Percentiles rank a stretch among this genome's conserved stretches.
These are phyloP conservation scores for Aeminium ludgeri DNA, from an alignment of 495 filamentous ascomycete genomes.

Conservation along the genomic window DNA sequence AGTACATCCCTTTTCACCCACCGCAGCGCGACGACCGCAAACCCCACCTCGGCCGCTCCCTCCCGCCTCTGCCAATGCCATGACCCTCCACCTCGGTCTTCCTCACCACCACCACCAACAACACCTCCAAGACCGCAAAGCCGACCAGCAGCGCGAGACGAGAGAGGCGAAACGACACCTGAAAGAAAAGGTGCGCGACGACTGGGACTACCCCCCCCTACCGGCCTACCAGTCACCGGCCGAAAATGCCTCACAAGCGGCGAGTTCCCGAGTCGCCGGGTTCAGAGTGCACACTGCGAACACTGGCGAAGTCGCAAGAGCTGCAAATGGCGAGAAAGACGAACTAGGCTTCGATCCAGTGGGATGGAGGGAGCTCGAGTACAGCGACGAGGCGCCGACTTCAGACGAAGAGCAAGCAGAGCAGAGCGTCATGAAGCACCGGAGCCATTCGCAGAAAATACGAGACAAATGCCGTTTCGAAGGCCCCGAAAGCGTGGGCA, in stretches of 20 bases:
- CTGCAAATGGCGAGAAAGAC: neutral
- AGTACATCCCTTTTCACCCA: too few relatives aligned
- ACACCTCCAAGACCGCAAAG: neutral
- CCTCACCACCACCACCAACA: too few relatives aligned
- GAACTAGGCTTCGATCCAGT: slow-evolving; percentile 19
- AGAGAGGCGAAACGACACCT: slow-evolving; percentile 26
- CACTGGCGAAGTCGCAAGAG: neutral
- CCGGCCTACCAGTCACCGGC: slow-evolving; percentile 18
- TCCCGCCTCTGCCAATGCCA: neutral
- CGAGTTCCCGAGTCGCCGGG: slow-evolving; percentile 18
- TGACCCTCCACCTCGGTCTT: neutral
- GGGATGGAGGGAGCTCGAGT: slow-evolving; percentile 27
- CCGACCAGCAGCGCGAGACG: slow-evolving; percentile 12
- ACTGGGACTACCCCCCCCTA: slow-evolving; percentile 33
- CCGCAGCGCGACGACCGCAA: too few relatives aligned
- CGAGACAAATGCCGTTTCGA: slow-evolving; percentile 41
- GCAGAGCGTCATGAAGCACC: neutral
- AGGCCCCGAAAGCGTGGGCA: slow-evolving; percentile 41
- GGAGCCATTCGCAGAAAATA: neutral
- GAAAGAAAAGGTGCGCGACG: slow-evolving; percentile 36
- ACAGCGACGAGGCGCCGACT: slow-evolving; percentile 18
- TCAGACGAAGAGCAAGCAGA: slow-evolving; percentile 5
- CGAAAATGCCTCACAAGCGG: slow-evolving; percentile 9
- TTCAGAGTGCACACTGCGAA: slow-evolving; percentile 8
- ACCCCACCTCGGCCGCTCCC: too few relatives aligned